Conservation (phyloP, 2,329 filamentous ascomycete genomes). For the Penicillium sp. region DNA sequence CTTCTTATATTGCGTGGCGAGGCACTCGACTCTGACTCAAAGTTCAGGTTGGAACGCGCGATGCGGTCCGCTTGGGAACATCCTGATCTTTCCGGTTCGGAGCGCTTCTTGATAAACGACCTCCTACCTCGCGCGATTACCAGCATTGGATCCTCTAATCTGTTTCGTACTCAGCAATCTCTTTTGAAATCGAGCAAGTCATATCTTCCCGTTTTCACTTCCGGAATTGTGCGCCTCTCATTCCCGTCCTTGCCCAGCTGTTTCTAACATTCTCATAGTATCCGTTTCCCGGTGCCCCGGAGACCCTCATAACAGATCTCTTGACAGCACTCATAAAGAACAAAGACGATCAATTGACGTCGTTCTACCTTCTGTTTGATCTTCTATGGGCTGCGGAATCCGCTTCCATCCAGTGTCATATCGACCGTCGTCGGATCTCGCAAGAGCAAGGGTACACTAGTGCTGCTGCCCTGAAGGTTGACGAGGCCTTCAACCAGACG, state of each 20-base stretch:
- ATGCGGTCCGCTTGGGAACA: conserved; percentile 41
- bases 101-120: conserved; percentile 38
- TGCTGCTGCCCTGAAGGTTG: conserved; percentile 20
- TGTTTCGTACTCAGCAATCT: conserved; percentile 17
- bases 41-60: conserved; percentile 34
- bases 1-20: conserved; percentile 40
- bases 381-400: conserved; percentile 41
- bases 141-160: conserved; percentile 27
- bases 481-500: conserved; percentile 25
- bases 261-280: conserved; percentile 31
- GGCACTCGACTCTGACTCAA: conserved; percentile 30
- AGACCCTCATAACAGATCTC: conserved; percentile 27
- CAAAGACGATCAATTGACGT: conserved; percentile 33
- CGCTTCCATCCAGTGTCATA: conserved; percentile 40
- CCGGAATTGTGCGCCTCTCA: conserved; percentile 33
- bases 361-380: conserved; percentile 41
- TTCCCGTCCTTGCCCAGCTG: not conserved
- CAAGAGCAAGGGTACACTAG: conserved; percentile 28
- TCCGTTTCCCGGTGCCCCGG: conserved; percentile 36
- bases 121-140: conserved; percentile 37
- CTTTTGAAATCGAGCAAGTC: conserved; percentile 24
- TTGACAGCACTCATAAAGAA: conserved; percentile 24
- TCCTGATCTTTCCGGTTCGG: conserved; percentile 36
- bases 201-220: conserved; percentile 34
- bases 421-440: conserved; percentile 35